Conservation (phyloP, 202 grass and related monocot genomes). For the Miscanthus sacchariflorus region DNA sequence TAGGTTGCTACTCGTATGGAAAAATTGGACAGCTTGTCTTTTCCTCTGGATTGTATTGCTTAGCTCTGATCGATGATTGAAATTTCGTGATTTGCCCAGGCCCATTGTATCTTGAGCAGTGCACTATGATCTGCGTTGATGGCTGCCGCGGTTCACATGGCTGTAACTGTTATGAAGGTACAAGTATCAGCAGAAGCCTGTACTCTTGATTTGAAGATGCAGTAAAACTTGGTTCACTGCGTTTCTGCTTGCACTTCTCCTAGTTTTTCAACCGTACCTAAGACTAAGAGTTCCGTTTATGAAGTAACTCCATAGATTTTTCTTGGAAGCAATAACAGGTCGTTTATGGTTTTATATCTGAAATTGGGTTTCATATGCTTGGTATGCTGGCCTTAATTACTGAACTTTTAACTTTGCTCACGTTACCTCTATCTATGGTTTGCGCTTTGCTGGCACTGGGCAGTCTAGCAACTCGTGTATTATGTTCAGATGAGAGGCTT, state of each 20-base stretch:
- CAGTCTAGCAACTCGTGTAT: neutral
- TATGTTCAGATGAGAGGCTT: neutral
- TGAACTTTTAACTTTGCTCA: neutral
- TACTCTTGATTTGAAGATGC: constrained; percentile 42
- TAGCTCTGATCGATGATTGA: constrained; percentile 50
- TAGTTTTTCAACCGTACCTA: neutral
- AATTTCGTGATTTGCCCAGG: constrained; percentile 54
- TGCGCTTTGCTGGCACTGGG: constrained; percentile 5
- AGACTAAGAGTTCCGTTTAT: neutral
- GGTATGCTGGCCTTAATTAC: neutral
- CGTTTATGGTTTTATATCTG: neutral
- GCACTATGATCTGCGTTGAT: constrained; percentile 39
- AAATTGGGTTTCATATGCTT: neutral
- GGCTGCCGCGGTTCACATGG: constrained; percentile 47
- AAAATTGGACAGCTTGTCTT: constrained; percentile 10
- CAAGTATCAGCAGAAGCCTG: constrained; percentile 20
- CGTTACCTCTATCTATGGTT: neutral
- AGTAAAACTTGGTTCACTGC: constrained; percentile 1
- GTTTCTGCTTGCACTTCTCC: neutral
- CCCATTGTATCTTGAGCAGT: constrained; percentile 53
- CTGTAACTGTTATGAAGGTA: constrained; percentile 38
- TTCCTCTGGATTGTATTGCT: constrained; percentile 43
- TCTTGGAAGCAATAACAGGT: neutral
- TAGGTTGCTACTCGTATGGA: constrained; percentile 47
- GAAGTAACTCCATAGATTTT: neutral